These are phyloP conservation scores for Microcera coccophila DNA, from an alignment of 2,329 filamentous ascomycete genomes.

Conservation along the genomic window DNA sequence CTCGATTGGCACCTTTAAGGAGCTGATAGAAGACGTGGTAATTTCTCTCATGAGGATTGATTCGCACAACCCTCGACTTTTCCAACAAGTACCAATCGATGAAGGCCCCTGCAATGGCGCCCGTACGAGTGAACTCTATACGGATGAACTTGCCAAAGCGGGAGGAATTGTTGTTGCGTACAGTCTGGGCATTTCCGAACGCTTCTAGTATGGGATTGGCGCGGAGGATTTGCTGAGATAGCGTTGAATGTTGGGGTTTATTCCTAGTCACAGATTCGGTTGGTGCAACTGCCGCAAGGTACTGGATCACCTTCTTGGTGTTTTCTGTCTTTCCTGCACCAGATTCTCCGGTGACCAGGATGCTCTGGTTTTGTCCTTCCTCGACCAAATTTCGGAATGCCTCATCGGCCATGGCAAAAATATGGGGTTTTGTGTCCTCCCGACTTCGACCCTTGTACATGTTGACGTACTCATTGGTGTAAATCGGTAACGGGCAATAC, in stretches of 20 bases:
- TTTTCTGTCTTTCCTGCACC: constrained; percentile 98
- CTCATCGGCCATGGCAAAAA: constrained; percentile 95
- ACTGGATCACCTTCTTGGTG: constrained; percentile 99
- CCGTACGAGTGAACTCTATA: constrained; percentile 85
- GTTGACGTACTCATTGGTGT: constrained; percentile 93
- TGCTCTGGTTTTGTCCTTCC: constrained; percentile 94
- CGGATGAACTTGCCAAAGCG: constrained; percentile 98
- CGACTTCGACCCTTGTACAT: constrained; percentile 92
- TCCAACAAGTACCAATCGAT: constrained; percentile 99
- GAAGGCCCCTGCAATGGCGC: constrained; percentile 90
- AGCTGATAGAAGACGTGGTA: constrained; percentile 98
- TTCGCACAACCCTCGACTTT: constrained; percentile 91
- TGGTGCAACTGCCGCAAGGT: constrained; percentile 88
- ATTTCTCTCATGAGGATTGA: constrained; percentile 85
- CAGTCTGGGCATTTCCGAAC: constrained; percentile 96
- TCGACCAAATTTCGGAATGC: constrained; percentile 95
- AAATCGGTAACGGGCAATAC: constrained; percentile 91
- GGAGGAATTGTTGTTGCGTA: constrained; percentile 97
- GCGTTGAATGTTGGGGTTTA: constrained; percentile 66
- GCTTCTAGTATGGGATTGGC: constrained; percentile 97
- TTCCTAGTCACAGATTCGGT: constrained; percentile 67
- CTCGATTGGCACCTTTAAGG: constrained; percentile 72
- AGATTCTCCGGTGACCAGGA: constrained; percentile 95
- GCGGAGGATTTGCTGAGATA: constrained; percentile 92
- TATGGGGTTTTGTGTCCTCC: constrained; percentile 95